These are phyloP conservation scores for Sugiyamaella castrensis DNA, from an alignment of 1,139 yeast genomes.

Conservation along the genomic window DNA sequence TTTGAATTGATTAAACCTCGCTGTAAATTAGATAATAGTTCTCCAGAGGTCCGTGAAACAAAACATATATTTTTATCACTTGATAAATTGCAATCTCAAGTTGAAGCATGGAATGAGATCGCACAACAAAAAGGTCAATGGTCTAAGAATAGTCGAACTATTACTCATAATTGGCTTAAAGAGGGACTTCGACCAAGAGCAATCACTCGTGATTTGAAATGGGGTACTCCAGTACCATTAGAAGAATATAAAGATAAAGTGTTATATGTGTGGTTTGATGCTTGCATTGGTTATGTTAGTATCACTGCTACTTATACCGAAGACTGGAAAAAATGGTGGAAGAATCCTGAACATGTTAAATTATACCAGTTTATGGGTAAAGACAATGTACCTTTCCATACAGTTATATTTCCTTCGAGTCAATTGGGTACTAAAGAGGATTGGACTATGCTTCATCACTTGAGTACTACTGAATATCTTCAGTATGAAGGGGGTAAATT, in stretches of 20 bases:
- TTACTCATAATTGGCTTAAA: slow-evolving; percentile 88
- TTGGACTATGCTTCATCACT: slow-evolving; percentile 90
- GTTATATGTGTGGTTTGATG: slow-evolving; percentile 97
- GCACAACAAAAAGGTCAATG: slow-evolving; percentile 73
- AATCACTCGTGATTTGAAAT: slow-evolving; percentile 91
- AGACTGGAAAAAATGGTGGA: slow-evolving; percentile 90
- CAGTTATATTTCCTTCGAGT: slow-evolving; percentile 94
- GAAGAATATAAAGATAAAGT: slow-evolving; percentile 78
- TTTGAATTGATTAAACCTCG: slow-evolving; percentile 91
- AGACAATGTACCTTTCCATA: slow-evolving; percentile 97
- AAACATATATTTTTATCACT: slow-evolving; percentile 82
- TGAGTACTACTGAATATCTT: slow-evolving; percentile 91
- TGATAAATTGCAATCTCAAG: slow-evolving; percentile 74
- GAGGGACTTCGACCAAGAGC: slow-evolving; percentile 94
- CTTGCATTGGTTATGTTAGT: slow-evolving; percentile 92
- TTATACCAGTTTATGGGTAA: slow-evolving; percentile 98
- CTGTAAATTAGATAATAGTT: slow-evolving; percentile 83
- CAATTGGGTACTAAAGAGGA: slow-evolving; percentile 81
- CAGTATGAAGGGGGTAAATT: slow-evolving; percentile 98
- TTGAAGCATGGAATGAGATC: slow-evolving; percentile 68
- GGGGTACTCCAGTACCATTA: slow-evolving; percentile 99
- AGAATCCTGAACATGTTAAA: slow-evolving; percentile 76
- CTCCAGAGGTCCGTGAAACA: slow-evolving; percentile 77
- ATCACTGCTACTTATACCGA: slow-evolving; percentile 92
- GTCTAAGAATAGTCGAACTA: slow-evolving; percentile 87